A percentile compares a stretch with the other conserved stretches of the same genome.
Evolutionary conservation across 441 rosid species (phyloP).

Genomic region (Adansonia madagascariensis): DNA sequence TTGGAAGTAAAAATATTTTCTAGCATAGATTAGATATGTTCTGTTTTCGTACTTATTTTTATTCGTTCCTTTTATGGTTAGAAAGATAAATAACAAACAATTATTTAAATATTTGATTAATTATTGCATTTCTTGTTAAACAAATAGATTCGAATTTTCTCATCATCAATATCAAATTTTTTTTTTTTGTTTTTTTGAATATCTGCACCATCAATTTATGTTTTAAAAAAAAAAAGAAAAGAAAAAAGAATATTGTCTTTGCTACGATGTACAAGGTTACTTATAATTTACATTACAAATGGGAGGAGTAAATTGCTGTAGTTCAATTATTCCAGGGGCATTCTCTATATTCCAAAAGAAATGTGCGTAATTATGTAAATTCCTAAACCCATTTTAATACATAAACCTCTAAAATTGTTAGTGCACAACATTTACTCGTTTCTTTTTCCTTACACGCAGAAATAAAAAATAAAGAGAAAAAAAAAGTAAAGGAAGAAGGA

Average conservation of each 20-base stretch:
- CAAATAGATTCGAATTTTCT: too few relatives aligned
- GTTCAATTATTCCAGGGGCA: background rate
- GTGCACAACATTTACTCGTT: background rate
- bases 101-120: too few relatives aligned
- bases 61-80: background rate
- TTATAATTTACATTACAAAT: background rate
- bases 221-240: too few relatives aligned
- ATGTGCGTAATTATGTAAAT: slow-evolving; percentile 1
- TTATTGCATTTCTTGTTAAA: too few relatives aligned
- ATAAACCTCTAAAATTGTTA: background rate
- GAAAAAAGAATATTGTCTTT: too few relatives aligned
- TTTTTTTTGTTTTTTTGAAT: too few relatives aligned
- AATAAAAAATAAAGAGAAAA: background rate
- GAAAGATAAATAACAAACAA: too few relatives aligned
- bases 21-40: background rate
- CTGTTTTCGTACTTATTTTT: background rate
- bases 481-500: background rate
- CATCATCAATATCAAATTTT: too few relatives aligned
- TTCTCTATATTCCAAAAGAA: background rate
- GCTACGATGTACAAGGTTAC: too few relatives aligned
- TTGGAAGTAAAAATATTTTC: background rate
- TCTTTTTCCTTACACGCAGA: background rate
- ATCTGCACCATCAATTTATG: too few relatives aligned
- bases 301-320: background rate
- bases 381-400: background rate